Evolutionary conservation across 768 basidiomycete genomes (phyloP).

Genomic region (Kwoniella sp.): DNA sequence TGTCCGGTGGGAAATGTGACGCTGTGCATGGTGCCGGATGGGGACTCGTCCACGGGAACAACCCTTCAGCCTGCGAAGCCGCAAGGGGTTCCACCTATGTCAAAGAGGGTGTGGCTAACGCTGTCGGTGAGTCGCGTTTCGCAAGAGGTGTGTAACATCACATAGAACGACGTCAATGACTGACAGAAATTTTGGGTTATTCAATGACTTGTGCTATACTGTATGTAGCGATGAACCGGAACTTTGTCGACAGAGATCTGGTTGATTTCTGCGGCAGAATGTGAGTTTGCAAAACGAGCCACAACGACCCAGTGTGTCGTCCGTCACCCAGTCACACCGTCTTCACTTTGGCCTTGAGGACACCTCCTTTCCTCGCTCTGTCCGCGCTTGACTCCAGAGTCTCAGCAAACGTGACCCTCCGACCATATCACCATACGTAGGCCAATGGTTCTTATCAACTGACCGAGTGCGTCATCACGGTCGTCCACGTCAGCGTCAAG

Average conservation of each 20-base stretch:
- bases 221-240: slow-evolving; percentile 17
- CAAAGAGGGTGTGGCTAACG: not conserved
- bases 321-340: too few species aligned
- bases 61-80: slow-evolving; percentile 10
- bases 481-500: slow-evolving; percentile 18
- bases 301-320: not conserved
- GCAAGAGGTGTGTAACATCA: too few species aligned
- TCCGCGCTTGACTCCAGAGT: not conserved
- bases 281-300: slow-evolving; percentile 9
- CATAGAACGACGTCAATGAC: too few species aligned
- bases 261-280: slow-evolving; percentile 24
- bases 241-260: slow-evolving; percentile 9
- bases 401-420: not conserved
- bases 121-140: slow-evolving; percentile 18
- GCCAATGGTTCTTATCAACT: not conserved
- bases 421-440: not conserved
- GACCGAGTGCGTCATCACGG: not conserved
- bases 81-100: slow-evolving; percentile 1
- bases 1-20: slow-evolving; percentile 2
- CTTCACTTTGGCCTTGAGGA: too few species aligned
- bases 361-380: not conserved
- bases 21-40: not conserved
- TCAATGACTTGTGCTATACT: not conserved
- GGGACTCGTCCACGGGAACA: not conserved
- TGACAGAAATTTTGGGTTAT: too few species aligned